A percentile compares a stretch with the other conserved stretches of the same genome.
Evolutionary conservation across 176 grass and related monocot species (phyloP).

Genomic region (Pontederia paniculata): DNA sequence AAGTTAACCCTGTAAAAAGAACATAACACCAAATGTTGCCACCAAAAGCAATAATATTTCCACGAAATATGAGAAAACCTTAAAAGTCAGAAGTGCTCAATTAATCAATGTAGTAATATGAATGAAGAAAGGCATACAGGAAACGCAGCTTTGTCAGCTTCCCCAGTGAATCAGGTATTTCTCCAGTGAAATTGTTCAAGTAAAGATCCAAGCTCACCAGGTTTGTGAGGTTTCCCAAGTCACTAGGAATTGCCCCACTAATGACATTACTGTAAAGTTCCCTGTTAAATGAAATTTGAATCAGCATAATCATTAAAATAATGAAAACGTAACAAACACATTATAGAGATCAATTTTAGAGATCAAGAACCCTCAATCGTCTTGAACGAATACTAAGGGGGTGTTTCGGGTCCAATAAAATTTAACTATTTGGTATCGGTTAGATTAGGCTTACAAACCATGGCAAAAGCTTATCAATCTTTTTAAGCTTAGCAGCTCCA

Average conservation of each 20-base stretch:
- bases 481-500: too few relatives aligned
- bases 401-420: too few relatives aligned
- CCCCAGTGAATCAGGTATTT: slow-evolving; percentile 13
- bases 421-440: too few relatives aligned
- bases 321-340: background rate
- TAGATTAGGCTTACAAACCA: too few relatives aligned
- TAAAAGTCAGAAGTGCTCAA: background rate
- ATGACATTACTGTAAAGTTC: slow-evolving; percentile 15
- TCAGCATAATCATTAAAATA: background rate
- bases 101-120: background rate
- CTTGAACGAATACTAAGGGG: too few relatives aligned
- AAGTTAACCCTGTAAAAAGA: too few relatives aligned
- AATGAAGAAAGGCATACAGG: slow-evolving; percentile 10
- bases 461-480: too few relatives aligned
- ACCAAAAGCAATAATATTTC: background rate
- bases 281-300: background rate
- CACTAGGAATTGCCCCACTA: slow-evolving; percentile 14
- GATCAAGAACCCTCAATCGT: background rate
- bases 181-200: slow-evolving; percentile 6
- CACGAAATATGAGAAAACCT: background rate
- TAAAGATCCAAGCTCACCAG: slow-evolving; percentile 18
- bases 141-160: slow-evolving; percentile 15
- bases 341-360: background rate
- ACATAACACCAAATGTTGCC: too few relatives aligned
- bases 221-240: slow-evolving; percentile 16